A percentile compares a stretch with the other conserved stretches of the same genome.
Conservation (phyloP, 176 grass and related monocot species). For the Lolium rigidum region DNA sequence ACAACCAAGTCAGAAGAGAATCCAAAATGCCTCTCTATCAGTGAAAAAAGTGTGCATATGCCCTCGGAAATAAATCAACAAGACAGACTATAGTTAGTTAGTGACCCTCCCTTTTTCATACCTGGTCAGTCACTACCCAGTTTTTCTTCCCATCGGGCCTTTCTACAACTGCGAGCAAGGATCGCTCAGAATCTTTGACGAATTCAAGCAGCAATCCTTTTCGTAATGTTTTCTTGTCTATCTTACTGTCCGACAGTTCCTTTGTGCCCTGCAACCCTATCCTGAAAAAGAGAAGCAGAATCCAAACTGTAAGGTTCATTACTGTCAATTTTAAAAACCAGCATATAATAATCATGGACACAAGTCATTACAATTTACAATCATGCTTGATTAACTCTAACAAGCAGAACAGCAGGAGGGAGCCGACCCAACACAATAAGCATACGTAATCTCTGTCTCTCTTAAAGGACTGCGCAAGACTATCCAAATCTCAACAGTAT, state of each 20-base stretch:
- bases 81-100: slow-evolving; percentile 18
- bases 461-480: neutral
- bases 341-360: slow-evolving; percentile 9
- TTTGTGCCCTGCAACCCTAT: slow-evolving; percentile 71
- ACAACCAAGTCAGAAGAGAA: slow-evolving; percentile 41
- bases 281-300: slow-evolving; percentile 47
- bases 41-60: neutral
- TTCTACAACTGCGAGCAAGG: slow-evolving; percentile 76
- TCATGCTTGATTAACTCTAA: neutral
- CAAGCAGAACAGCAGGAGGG: neutral
- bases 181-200: slow-evolving; percentile 86
- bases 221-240: slow-evolving; percentile 71
- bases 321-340: neutral
- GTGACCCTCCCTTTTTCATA: slow-evolving; percentile 40
- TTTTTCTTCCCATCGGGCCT: slow-evolving; percentile 96
- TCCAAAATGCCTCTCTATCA: neutral
- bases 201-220: slow-evolving; percentile 93
- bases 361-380: neutral
- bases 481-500: neutral
- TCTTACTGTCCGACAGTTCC: slow-evolving; percentile 60
- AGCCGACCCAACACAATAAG: neutral
- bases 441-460: neutral
- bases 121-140: slow-evolving; percentile 92
- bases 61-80: slow-evolving; percentile 10
- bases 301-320: slow-evolving; percentile 30